Percentiles rank a stretch among this genome's conserved stretches.
These are phyloP conservation scores for Panus rudis DNA, from an alignment of 768 basidiomycete species.

Conservation along the genomic window DNA sequence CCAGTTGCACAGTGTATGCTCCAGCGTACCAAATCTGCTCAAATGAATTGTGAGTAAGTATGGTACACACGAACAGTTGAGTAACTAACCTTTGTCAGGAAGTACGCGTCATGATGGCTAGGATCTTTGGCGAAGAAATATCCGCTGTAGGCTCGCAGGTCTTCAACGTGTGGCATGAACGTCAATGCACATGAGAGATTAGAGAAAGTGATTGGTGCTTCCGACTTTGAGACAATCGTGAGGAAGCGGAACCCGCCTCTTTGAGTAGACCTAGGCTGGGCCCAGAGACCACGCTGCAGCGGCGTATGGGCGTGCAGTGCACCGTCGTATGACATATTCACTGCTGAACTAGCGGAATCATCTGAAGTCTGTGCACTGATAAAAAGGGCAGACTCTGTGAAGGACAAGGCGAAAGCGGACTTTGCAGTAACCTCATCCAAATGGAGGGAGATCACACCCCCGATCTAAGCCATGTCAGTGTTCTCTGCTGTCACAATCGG, in stretches of 20 bases:
- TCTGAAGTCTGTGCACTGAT: conserved; percentile 47
- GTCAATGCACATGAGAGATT: conserved; percentile 46
- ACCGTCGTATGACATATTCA: conserved; percentile 39
- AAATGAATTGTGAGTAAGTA: not conserved
- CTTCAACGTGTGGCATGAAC: conserved; percentile 45
- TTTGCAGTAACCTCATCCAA: conserved; percentile 27
- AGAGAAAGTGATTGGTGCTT: conserved; percentile 33
- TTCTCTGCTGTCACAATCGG: not conserved
- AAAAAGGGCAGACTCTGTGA: conserved; percentile 51
- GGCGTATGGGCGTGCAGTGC: conserved; percentile 36
- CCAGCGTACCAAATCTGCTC: conserved; percentile 51
- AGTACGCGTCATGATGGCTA: conserved; percentile 36
- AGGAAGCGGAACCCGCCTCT: conserved; percentile 51
- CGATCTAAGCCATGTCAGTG: conserved; percentile 31
- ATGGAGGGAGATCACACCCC: conserved; percentile 44
- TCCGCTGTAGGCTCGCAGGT: conserved; percentile 42
- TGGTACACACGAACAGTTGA: not conserved
- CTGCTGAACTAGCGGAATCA: conserved; percentile 30
- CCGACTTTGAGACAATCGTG: conserved; percentile 35
- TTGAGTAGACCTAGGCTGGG: conserved; percentile 36
- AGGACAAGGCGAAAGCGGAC: conserved; percentile 42
- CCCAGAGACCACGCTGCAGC: conserved; percentile 35
- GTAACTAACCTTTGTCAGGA: conserved; percentile 39
- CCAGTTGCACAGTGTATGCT: conserved; percentile 56
- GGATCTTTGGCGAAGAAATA: conserved; percentile 46